Conservation (phyloP, 495 filamentous ascomycete genomes). For the Staphylotrichum tortipilum region DNA sequence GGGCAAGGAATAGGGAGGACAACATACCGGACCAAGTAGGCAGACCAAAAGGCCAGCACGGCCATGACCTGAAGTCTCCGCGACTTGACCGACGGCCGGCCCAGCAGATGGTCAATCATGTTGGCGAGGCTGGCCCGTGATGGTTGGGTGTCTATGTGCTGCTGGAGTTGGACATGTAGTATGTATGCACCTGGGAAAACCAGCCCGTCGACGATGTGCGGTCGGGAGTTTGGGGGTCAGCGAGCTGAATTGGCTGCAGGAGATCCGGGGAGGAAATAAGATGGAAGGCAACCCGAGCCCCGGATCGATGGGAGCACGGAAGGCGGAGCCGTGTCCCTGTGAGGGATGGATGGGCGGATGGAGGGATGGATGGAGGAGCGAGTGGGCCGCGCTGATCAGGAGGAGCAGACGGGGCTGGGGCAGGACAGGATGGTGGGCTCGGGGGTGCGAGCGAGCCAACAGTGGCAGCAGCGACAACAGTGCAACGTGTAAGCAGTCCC, state of each 20-base stretch:
- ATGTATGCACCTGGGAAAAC: too few species aligned
- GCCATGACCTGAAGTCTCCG: conserved; percentile 88
- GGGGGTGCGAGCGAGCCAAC: neutral
- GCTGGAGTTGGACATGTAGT: neutral
- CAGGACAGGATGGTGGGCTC: neutral
- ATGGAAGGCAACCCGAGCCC: too few species aligned
- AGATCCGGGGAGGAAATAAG: too few species aligned
- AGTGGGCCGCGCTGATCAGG: neutral
- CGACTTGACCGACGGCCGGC: conserved; percentile 80
- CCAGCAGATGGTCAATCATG: conserved; percentile 78
- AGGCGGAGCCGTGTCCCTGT: neutral
- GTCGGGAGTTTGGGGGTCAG: too few species aligned
- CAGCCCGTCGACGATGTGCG: too few species aligned
- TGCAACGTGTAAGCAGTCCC: too few species aligned
- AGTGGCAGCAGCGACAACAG: too few species aligned
- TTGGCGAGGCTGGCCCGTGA: conserved; percentile 1
- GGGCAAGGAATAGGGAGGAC: neutral
- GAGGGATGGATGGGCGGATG: too few species aligned
- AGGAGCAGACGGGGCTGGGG: neutral
- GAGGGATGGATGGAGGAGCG: too few species aligned
- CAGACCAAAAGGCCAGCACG: conserved; percentile 84
- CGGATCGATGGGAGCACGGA: neutral
- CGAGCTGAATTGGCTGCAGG: too few species aligned
- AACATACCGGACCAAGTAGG: conserved; percentile 65
- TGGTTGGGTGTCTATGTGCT: too few species aligned